A percentile compares a stretch with the other conserved stretches of the same genome.
Conservation (phyloP, 1,284 basidiomycete genomes). For the Rhodotorula mucilaginosa region DNA sequence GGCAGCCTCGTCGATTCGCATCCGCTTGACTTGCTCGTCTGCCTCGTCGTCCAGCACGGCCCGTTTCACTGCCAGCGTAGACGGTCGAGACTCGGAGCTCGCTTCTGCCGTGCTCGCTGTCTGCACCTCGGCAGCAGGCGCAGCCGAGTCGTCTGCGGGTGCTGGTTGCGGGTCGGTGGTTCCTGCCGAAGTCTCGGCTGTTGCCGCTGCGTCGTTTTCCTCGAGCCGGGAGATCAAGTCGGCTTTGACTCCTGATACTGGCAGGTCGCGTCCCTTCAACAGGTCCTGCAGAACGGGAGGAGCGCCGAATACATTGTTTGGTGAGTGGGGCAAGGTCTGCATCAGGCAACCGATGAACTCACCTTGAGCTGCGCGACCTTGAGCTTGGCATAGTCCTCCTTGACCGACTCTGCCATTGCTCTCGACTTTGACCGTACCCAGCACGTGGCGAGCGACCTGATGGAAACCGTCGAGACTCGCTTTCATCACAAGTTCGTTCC, state of each 20-base stretch:
- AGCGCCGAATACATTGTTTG: too few relatives aligned
- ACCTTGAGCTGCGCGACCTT: conserved; percentile 39
- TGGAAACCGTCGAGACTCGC: too few relatives aligned
- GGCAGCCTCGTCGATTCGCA: conserved; percentile 5
- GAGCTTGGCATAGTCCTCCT: conserved; percentile 19
- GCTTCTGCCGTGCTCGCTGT: neutral
- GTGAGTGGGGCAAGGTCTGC: neutral
- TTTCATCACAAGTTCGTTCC: too few relatives aligned
- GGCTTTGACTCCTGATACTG: conserved; percentile 39
- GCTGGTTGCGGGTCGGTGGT: neutral
- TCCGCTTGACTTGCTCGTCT: conserved; percentile 21
- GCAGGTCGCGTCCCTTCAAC: conserved; percentile 26
- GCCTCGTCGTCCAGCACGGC: conserved; percentile 2
- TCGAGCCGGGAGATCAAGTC: conserved; percentile 36
- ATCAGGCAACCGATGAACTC: neutral
- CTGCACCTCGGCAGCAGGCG: neutral
- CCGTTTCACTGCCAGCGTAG: conserved; percentile 1
- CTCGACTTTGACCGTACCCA: too few relatives aligned
- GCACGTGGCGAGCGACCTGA: too few relatives aligned
- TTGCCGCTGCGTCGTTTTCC: conserved; percentile 3
- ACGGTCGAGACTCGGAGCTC: neutral
- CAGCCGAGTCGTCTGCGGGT: neutral
- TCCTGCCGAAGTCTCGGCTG: neutral
- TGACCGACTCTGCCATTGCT: neutral
- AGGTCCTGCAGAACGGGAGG: conserved; percentile 27